Evolutionary conservation across 257 asterid species (phyloP).

Genomic region (Rhazya stricta): DNA sequence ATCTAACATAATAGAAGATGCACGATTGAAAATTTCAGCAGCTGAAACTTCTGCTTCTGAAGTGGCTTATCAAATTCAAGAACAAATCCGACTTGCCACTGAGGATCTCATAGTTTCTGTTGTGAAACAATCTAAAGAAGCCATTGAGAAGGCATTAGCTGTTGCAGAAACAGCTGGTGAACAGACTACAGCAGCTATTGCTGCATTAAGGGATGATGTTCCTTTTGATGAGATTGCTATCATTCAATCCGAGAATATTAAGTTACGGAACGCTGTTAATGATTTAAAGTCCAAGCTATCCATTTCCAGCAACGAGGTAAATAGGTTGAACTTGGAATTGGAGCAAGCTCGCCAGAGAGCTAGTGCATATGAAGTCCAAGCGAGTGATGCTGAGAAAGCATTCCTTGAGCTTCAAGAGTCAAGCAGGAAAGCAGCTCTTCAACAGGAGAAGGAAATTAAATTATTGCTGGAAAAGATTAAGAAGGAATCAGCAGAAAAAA

Average conservation of each 20-base stretch:
- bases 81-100: slow-evolving; percentile 30
- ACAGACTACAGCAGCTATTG: slow-evolving; percentile 29
- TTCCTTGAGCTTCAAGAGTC: slow-evolving; percentile 35
- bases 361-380: slow-evolving; percentile 25
- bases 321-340: slow-evolving; percentile 29
- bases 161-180: slow-evolving; percentile 36
- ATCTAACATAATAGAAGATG: slow-evolving; percentile 40
- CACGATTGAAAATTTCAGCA: slow-evolving; percentile 33
- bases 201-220: slow-evolving; percentile 26
- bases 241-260: slow-evolving; percentile 26
- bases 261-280: slow-evolving; percentile 28
- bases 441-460: slow-evolving; percentile 34
- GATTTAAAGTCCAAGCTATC: slow-evolving; percentile 25
- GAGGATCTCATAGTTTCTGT: slow-evolving; percentile 31
- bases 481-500: slow-evolving; percentile 32
- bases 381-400: slow-evolving; percentile 28
- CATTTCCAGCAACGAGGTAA: slow-evolving; percentile 21
- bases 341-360: slow-evolving; percentile 25
- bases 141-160: slow-evolving; percentile 39
- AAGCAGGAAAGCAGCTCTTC: slow-evolving; percentile 27
- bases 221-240: slow-evolving; percentile 24
- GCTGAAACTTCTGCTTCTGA: slow-evolving; percentile 41
- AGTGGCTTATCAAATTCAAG: slow-evolving; percentile 37
- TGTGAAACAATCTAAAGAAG: slow-evolving; percentile 34
- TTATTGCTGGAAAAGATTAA: slow-evolving; percentile 32